Conservation (phyloP, 176 grass and related monocot species). For the Cymbopogon citratus region DNA sequence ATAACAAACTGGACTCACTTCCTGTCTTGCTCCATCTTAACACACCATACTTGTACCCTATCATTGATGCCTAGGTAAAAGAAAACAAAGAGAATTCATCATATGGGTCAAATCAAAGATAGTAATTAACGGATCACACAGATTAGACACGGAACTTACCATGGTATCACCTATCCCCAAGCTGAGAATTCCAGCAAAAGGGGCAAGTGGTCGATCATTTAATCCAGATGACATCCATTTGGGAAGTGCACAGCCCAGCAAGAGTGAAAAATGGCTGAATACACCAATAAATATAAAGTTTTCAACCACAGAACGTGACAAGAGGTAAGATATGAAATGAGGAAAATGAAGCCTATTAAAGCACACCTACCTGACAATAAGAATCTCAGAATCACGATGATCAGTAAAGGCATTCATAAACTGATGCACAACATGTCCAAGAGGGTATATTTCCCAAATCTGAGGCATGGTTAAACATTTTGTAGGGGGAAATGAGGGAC, state of each 20-base stretch:
- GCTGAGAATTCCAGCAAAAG: constrained; percentile 95
- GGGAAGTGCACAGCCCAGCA: constrained; percentile 91
- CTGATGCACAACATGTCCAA: constrained; percentile 70
- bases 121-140: background rate
- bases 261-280: constrained; percentile 84
- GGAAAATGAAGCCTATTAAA: constrained; percentile 1
- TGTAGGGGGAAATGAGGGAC: background rate
- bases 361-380: constrained; percentile 65
- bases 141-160: constrained; percentile 39
- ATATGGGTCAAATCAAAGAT: background rate
- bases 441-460: constrained; percentile 87
- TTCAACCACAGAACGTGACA: background rate
- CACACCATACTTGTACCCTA: constrained; percentile 86
- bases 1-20: constrained; percentile 49
- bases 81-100: background rate
- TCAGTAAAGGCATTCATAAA: constrained; percentile 99
- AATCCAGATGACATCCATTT: constrained; percentile 96
- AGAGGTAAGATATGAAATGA: constrained; percentile 1
- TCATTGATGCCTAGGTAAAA: constrained; percentile 80
- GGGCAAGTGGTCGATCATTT: constrained; percentile 78
- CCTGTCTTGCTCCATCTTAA: constrained; percentile 97
- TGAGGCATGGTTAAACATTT: constrained; percentile 31
- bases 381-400: constrained; percentile 96
- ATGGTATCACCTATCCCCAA: constrained; percentile 99
- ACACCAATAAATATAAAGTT: constrained; percentile 11